Evolutionary conservation across 2,329 filamentous ascomycete genomes (phyloP).

Genomic region (Claviceps pusilla): DNA sequence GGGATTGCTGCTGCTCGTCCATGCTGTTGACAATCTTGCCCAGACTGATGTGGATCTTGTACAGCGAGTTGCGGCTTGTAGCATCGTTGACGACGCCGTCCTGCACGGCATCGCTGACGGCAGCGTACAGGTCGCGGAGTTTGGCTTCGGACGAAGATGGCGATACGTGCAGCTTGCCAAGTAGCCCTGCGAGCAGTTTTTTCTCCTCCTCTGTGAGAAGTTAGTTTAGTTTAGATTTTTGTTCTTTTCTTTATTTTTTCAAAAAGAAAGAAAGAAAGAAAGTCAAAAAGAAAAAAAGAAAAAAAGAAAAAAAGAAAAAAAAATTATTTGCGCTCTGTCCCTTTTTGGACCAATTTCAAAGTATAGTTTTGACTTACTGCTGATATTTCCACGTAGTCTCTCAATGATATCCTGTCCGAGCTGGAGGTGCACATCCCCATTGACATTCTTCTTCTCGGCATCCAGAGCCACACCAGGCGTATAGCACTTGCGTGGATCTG

Average conservation of each 20-base stretch:
- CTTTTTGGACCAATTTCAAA: background rate
- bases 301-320: too few relatives aligned
- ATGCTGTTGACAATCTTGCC: constrained; percentile 53
- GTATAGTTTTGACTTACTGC: constrained; percentile 37
- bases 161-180: constrained; percentile 70
- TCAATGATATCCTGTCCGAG: constrained; percentile 67
- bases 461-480: constrained; percentile 35
- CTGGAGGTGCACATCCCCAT: constrained; percentile 66
- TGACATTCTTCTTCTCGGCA: constrained; percentile 46
- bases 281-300: too few relatives aligned
- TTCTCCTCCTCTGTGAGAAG: constrained; percentile 58
- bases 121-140: constrained; percentile 41
- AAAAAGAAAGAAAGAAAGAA: too few relatives aligned
- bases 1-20: constrained; percentile 26
- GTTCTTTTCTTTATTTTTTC: too few relatives aligned
- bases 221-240: constrained; percentile 11
- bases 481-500: constrained; percentile 71
- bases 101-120: constrained; percentile 48
- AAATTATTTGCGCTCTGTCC: background rate
- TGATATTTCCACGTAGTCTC: constrained; percentile 49
- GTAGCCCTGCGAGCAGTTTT: constrained; percentile 61
- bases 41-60: constrained; percentile 52
- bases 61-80: constrained; percentile 47
- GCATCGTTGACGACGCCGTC: constrained; percentile 44
- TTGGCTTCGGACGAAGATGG: constrained; percentile 46